These are phyloP conservation scores for Papiliotrema flavescens DNA, from an alignment of 1,284 basidiomycete species.

Conservation along the genomic window DNA sequence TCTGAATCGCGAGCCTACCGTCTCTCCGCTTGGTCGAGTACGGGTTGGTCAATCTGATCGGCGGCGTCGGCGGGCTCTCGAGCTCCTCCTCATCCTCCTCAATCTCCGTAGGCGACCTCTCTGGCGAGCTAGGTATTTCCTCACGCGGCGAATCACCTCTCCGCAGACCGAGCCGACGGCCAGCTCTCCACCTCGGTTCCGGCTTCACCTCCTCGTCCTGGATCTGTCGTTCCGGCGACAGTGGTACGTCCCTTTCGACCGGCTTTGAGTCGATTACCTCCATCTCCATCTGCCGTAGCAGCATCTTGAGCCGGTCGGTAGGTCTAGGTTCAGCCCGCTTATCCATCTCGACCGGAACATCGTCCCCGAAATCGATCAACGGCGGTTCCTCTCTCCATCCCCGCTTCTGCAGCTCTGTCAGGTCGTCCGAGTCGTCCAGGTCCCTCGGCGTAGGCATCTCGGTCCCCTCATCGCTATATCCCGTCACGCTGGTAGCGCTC, in stretches of 20 bases:
- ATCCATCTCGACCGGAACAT: background rate
- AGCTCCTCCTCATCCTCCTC: slow-evolving; percentile 9
- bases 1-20: background rate
- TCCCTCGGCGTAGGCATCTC: background rate
- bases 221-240: background rate
- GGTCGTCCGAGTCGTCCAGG: background rate
- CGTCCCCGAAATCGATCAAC: slow-evolving; percentile 12
- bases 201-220: slow-evolving; percentile 3
- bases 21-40: slow-evolving; percentile 19
- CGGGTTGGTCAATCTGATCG: slow-evolving; percentile 33
- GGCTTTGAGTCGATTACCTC: slow-evolving; percentile 14
- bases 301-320: slow-evolving; percentile 4
- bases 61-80: slow-evolving; percentile 38
- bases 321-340: background rate
- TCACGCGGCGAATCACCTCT: background rate
- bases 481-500: slow-evolving; percentile 1
- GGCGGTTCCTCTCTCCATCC: slow-evolving; percentile 4
- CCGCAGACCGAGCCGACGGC: slow-evolving; percentile 2
- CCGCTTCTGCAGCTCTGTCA: background rate
- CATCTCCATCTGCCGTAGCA: slow-evolving; percentile 22
- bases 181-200: slow-evolving; percentile 8
- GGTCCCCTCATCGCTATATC: slow-evolving; percentile 7
- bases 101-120: background rate
- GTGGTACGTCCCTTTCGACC: background rate
- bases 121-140: background rate